A percentile compares a stretch with the other conserved stretches of the same genome.
These are phyloP conservation scores for Eimeria praecox DNA, from an alignment of 169 alveolate genomes.

Conservation along the genomic window DNA sequence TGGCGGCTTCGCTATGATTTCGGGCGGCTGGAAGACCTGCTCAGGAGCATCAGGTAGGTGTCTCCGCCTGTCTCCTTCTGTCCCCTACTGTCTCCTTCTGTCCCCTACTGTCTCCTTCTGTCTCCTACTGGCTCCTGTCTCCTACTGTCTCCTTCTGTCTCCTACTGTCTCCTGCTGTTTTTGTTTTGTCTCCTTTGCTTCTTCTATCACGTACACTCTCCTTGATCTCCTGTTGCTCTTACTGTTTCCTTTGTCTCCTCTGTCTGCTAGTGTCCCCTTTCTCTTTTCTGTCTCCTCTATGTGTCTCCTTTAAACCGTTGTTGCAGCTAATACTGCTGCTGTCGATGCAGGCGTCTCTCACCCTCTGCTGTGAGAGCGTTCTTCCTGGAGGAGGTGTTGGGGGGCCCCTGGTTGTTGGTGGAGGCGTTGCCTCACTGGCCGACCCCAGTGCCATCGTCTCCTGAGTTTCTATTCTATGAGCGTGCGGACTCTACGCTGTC, in stretches of 20 bases:
- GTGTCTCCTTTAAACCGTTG: neutral
- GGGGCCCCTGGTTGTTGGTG: constrained; percentile 36
- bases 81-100: neutral
- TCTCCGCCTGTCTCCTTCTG: neutral
- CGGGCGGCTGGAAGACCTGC: neutral
- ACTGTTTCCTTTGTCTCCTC: neutral
- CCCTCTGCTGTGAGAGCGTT: neutral
- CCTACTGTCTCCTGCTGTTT: too few species aligned
- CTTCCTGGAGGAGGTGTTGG: neutral
- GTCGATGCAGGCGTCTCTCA: neutral
- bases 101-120: neutral
- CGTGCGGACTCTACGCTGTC: neutral
- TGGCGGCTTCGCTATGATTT: neutral
- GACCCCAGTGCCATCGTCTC: neutral
- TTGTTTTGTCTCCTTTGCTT: too few species aligned
- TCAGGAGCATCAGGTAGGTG: neutral
- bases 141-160: too few species aligned
- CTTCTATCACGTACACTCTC: too few species aligned
- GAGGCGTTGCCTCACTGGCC: constrained; percentile 19
- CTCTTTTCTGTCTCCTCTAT: neutral
- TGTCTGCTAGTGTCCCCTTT: neutral
- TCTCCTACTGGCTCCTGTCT: too few species aligned
- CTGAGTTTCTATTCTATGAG: constrained; percentile 28
- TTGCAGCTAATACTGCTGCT: neutral
- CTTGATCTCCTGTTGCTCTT: too few species aligned